Base-by-base conservation (phyloP, 2,329 filamentous ascomycete species). In the Claviceps sp. region DNA sequence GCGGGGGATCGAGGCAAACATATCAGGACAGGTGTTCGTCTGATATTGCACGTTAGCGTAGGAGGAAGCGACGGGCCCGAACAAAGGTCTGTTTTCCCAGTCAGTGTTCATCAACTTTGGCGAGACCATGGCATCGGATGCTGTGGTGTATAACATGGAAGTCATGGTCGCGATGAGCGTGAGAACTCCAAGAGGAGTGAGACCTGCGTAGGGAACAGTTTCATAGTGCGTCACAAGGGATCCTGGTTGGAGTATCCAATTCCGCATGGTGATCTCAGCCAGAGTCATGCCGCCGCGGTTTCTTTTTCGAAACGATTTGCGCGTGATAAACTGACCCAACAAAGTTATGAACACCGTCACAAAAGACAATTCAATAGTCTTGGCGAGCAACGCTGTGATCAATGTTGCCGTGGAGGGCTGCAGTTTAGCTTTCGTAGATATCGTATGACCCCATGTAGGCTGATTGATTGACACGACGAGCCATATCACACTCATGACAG, bases 291-390 rank as follows among this genome's bases (percentile, higher is more conserved):
- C 86, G 3, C 86, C 86, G 2, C 71, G 68, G 0, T 79, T 76
- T 7, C 74, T 70, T 50, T 74, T 76, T 23, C 75, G 74, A 51
- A 87, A 76, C 0, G 86, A 83, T 51, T 83, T 71, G 20, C 84
- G 74, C n/a, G 79, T 88, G 16, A 91, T 67, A 0, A 85, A 77
- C 62, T 93, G 87, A 0, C 87, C 87, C 0, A 90, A 63, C 51
- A 86, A 85, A 0, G 83, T 77, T 1, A 90, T 83, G 54, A 88
- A 86, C 0, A 87, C 81, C 0, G 86, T 88, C 3, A 88, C 85
- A 60, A 89, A 91, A 0, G 83, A 81, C 56, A 90, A 62, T 65
- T 91, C 87, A 47, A 90, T 86, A 0, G 83, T 78, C 65, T 90
- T 91, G 7, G 86, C 84, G 37, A 88, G 69, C 2, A 88, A 66